Conservation (phyloP, 163 green algal species). For the Coccomyxa subellipsoidea region DNA sequence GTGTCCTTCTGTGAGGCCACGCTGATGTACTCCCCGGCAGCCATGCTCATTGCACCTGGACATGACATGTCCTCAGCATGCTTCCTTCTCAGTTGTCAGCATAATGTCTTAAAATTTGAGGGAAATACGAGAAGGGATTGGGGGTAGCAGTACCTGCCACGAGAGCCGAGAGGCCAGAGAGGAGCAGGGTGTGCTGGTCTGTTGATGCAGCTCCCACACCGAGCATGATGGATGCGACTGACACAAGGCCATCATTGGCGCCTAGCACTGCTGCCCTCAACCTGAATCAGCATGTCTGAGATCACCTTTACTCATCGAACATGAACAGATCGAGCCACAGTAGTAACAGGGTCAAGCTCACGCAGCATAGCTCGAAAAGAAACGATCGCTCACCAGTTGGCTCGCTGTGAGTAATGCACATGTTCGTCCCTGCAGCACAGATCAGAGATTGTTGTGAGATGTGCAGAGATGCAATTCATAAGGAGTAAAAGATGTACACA, state of each 20-base stretch:
- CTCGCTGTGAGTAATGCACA: conserved; percentile 33
- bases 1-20: conserved; percentile 63
- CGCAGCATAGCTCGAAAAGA: neutral
- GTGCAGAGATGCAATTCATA: no score
- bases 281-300: conserved; percentile 22
- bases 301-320: neutral
- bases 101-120: neutral
- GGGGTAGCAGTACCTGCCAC: conserved; percentile 25
- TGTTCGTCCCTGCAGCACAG: neutral
- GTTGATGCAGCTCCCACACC: conserved; percentile 47
- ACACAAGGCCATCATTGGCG: conserved; percentile 80
- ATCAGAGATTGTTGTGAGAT: no score
- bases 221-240: conserved; percentile 74
- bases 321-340: neutral
- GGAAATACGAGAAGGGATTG: neutral
- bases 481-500: no score
- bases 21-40: conserved; percentile 70
- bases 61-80: neutral
- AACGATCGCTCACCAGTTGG: conserved; percentile 21
- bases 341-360: conserved; percentile 20
- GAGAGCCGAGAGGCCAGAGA: conserved; percentile 36
- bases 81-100: neutral
- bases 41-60: conserved; percentile 74
- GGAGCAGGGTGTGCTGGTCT: conserved; percentile 29
- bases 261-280: conserved; percentile 74